Evolutionary conservation across 2,329 filamentous ascomycete species (phyloP), one percentile per base, ranked within the genome.

Genomic region (Didymella keratinophila): DNA sequence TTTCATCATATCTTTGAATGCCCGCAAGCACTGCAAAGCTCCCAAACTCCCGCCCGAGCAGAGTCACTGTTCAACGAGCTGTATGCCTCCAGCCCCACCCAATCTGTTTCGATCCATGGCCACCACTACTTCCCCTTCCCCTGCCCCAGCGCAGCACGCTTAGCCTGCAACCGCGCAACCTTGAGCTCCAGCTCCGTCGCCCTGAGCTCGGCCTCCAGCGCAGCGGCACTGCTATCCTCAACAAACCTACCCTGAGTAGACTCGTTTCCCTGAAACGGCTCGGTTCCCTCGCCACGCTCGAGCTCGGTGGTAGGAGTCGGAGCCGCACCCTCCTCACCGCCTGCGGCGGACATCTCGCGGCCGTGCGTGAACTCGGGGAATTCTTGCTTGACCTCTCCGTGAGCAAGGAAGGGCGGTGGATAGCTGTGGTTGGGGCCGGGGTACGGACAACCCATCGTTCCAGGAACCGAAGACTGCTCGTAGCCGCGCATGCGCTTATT

Each of bases 311-410:
- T 55, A 0, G 47, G 30, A 3, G n/a, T 43, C 7, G 44, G 30
- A 2, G n/a, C 46, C 8, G 42, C 60, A 4, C 45, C 16, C 3
- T 49, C 50, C 28, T 63, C 60, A 20, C 12, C 36, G 7, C 23
- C 3, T 7, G 23, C 7, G 23, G 23, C 23, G 23, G 59, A 52
- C 12, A 8, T 50, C 7, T 61, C 45, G 11, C 56, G 39, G n/a
- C n/a, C n/a, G n/a, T n/a, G n/a, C 18, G 62, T 61, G 14, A 52
- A 14, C 7, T 50, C 56, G 11, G 64, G 60, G 6, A 53, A 57
- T 44, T 71, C 67, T 7, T 61, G 60, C 51, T 70, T 71, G 58
- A 70, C 58, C 30, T 49, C 56, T 7, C 43, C 16, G 1, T 37
- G 50, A 2, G 18, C 36, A 4, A 50, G 51, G 11, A 50, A 34